Evolutionary conservation across 208 protist species (phyloP), one percentile per base, ranked within the genome.

Genomic region (Acanthamoeba royreba): DNA sequence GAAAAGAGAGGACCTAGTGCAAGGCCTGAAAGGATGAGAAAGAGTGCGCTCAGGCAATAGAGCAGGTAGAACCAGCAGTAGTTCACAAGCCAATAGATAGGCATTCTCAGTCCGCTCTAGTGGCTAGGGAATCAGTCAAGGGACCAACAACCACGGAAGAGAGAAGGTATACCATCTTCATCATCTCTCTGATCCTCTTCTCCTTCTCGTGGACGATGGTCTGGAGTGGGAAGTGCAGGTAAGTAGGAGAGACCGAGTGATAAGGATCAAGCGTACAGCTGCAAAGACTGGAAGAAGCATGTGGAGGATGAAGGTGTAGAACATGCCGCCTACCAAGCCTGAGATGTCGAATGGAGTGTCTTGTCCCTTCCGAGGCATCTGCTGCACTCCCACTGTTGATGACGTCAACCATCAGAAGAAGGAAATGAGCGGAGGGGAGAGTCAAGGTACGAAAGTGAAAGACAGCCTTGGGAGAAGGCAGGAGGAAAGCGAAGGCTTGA

Each of bases 191-290:
- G 8, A 94, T 52, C 8, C 72, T 0, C 9, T 93, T 19, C 46
- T 94, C 93, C 52, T 94, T 94, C 33, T 94, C 86, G 33, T 93
- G 58, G 25, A 93, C 93, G 31, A 94, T 94, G 43, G 77, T 77
- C 87, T 92, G 55, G n/a, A n/a, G n/a, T n/a, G n/a, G n/a, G n/a
- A n/a, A n/a, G n/a, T n/a, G n/a, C n/a, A n/a, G n/a, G n/a, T n/a
- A n/a, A n/a, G n/a, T n/a, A n/a, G n/a, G n/a, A n/a, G n/a, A n/a
- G n/a, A n/a, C n/a, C n/a, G n/a, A n/a, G n/a, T n/a, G n/a, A n/a
- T n/a, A n/a, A n/a, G n/a, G n/a, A n/a, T n/a, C n/a, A n/a, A 22
- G 17, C 17, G 4, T 92, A 92, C 92, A 33, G 55, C 66, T 31
- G 47, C 9, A 28, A 91, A 63, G 11, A 94, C 92, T 7, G 92